Evolutionary conservation across 768 basidiomycete genomes (phyloP).

Genomic region (Russula foetens): DNA sequence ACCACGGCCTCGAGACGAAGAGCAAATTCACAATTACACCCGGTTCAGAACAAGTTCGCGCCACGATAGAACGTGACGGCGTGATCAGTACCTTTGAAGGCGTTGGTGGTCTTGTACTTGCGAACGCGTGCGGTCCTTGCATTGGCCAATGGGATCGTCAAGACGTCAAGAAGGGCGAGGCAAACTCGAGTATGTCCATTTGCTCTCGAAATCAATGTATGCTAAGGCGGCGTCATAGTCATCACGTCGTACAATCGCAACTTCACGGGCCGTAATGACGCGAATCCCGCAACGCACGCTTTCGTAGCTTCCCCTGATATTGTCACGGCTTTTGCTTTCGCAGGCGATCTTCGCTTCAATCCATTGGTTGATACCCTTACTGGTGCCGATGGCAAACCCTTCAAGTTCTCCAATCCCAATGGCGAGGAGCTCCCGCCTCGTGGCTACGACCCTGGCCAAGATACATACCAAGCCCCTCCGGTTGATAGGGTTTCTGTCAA

Average conservation of each 20-base stretch:
- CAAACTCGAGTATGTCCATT: constrained; percentile 77
- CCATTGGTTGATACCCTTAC: constrained; percentile 84
- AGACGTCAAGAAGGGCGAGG: constrained; percentile 94
- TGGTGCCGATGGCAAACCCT: constrained; percentile 88
- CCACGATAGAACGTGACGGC: constrained; percentile 95
- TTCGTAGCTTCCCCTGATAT: constrained; percentile 92
- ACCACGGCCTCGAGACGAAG: constrained; percentile 82
- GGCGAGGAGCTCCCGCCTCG: constrained; percentile 91
- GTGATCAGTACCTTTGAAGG: constrained; percentile 81
- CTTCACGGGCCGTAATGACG: constrained; percentile 99
- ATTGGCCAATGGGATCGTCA: constrained; percentile 99
- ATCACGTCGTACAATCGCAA: constrained; percentile 99
- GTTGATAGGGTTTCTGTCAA: constrained; percentile 71
- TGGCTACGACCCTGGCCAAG: constrained; percentile 93
- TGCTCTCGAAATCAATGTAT: neutral
- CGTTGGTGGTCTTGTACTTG: constrained; percentile 88
- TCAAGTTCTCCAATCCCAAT: constrained; percentile 91
- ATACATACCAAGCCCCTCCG: constrained; percentile 96
- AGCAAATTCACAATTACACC: constrained; percentile 98
- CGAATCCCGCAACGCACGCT: constrained; percentile 97
- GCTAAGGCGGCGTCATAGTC: constrained; percentile 38
- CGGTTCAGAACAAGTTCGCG: constrained; percentile 96
- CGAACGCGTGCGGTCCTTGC: constrained; percentile 98
- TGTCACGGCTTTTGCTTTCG: constrained; percentile 95
- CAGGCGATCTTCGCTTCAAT: constrained; percentile 93